phyloP scores from a whole-genome alignment of 192 early-diverging fungal genomes.

The Backusella liffmaniae region DNA sequence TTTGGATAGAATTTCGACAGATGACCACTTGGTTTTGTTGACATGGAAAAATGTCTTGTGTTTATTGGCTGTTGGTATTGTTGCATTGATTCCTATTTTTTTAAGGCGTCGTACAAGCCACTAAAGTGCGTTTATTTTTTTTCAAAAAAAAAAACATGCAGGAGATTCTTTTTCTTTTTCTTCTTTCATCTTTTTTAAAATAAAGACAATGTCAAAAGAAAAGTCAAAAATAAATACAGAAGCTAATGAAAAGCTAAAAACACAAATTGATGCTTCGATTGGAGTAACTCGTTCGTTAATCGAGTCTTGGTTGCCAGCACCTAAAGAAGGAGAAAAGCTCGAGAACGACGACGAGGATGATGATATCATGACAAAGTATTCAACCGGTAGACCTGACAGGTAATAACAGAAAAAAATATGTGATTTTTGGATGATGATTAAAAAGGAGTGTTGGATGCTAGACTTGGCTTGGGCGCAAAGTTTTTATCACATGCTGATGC shows the following conservation, averaged over 20 bases:
- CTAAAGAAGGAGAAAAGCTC: slow-evolving; percentile 31
- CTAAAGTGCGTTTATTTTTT: background rate
- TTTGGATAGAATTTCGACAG: slow-evolving; percentile 44
- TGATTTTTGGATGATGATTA: background rate
- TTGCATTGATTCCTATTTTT: slow-evolving; percentile 46
- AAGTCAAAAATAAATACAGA: slow-evolving; percentile 40
- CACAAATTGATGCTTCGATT: slow-evolving; percentile 53
- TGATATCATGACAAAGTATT: slow-evolving; percentile 12
- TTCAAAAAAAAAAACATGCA: background rate
- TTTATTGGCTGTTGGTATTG: slow-evolving; percentile 41
- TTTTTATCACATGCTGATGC: slow-evolving; percentile 51
- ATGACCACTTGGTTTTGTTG: slow-evolving; percentile 43
- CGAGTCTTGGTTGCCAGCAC: slow-evolving; percentile 47
- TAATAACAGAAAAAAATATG: background rate
- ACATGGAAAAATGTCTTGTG: slow-evolving; percentile 48
- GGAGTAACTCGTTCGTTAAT: slow-evolving; percentile 42
- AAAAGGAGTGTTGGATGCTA: background rate
- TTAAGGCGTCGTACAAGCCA: slow-evolving; percentile 30
- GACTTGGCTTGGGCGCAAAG: slow-evolving; percentile 52
- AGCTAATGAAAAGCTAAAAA: slow-evolving; percentile 42
- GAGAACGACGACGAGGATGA: slow-evolving; percentile 35
- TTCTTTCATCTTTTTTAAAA: background rate
- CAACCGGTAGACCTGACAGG: slow-evolving; percentile 40
- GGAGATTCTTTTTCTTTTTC: background rate
- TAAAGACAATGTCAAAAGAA: slow-evolving; percentile 17